phyloP scores from a whole-genome alignment of 1,284 basidiomycete genomes.

The Porogramme epimiltina region DNA sequence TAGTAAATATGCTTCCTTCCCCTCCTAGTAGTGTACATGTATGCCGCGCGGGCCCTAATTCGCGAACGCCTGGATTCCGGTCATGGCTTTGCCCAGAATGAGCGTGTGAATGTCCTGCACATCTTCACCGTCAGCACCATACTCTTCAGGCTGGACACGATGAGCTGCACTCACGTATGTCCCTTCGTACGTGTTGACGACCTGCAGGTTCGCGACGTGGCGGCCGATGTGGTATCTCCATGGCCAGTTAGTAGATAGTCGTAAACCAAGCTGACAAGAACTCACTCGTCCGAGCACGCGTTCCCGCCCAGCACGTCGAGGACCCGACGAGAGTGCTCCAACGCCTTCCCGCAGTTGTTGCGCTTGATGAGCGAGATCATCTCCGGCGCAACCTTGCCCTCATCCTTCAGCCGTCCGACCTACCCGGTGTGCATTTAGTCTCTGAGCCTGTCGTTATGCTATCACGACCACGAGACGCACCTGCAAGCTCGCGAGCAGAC shows the following conservation, averaged over 20 bases:
- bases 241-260: too few species aligned
- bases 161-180: constrained; percentile 50
- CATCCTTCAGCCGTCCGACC: constrained; percentile 90
- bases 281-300: constrained; percentile 86
- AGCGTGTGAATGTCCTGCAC: constrained; percentile 81
- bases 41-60: constrained; percentile 34
- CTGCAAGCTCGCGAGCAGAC: constrained; percentile 76
- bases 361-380: constrained; percentile 96
- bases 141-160: background rate
- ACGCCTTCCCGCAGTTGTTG: constrained; percentile 94
- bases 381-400: constrained; percentile 79
- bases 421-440: constrained; percentile 31
- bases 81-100: constrained; percentile 91
- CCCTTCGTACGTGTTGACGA: constrained; percentile 92
- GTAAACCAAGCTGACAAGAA: constrained; percentile 10
- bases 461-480: constrained; percentile 11
- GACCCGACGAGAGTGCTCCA: constrained; percentile 77
- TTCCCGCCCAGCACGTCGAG: constrained; percentile 93
- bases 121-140: background rate
- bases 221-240: constrained; percentile 84
- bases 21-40: constrained; percentile 12
- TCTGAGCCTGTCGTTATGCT: background rate
- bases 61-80: constrained; percentile 82
- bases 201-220: constrained; percentile 90
- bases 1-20: too few species aligned